A percentile compares a stretch with the other conserved stretches of the same genome.
phyloP scores from a whole-genome alignment of 1,139 yeast species.

The Taphrina sp. region DNA sequence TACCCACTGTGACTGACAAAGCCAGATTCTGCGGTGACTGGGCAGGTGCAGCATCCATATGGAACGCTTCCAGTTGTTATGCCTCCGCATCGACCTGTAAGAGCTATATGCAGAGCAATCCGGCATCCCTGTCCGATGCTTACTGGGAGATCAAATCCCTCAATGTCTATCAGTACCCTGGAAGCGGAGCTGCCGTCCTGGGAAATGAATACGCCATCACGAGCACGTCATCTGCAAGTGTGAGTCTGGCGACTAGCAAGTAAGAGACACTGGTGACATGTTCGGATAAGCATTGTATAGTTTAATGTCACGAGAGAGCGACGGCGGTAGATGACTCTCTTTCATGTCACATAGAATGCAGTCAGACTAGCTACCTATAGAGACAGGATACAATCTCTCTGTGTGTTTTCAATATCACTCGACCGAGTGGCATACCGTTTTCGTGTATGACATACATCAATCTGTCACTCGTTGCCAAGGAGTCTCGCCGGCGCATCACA shows the following conservation, averaged over 20 bases:
- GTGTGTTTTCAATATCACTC: too few species aligned
- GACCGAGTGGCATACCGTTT: too few species aligned
- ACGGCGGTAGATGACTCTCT: too few species aligned
- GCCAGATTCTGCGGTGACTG: slow-evolving; percentile 34
- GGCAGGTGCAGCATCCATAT: slow-evolving; percentile 27
- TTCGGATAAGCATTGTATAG: too few species aligned
- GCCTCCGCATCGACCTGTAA: slow-evolving; percentile 6
- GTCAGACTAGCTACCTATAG: too few species aligned
- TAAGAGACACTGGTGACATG: too few species aligned
- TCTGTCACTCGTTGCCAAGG: too few species aligned
- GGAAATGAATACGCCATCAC: slow-evolving; percentile 13
- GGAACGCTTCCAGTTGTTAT: slow-evolving; percentile 17
- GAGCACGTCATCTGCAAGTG: background rate
- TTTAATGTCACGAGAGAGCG: too few species aligned
- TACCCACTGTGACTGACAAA: background rate
- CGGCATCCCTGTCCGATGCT: slow-evolving; percentile 27
- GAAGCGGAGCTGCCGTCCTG: slow-evolving; percentile 2
- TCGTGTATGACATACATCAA: too few species aligned
- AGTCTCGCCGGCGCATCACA: too few species aligned
- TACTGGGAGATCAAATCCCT: slow-evolving; percentile 32
- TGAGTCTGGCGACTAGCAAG: slow-evolving; percentile 1
- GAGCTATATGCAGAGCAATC: slow-evolving; percentile 23
- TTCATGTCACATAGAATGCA: too few species aligned
- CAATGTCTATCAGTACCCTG: slow-evolving; percentile 22
- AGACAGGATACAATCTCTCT: too few species aligned